Base-by-base conservation (phyloP, 371 early-diverging fungal genomes). In the Mortierella sp. region DNA sequence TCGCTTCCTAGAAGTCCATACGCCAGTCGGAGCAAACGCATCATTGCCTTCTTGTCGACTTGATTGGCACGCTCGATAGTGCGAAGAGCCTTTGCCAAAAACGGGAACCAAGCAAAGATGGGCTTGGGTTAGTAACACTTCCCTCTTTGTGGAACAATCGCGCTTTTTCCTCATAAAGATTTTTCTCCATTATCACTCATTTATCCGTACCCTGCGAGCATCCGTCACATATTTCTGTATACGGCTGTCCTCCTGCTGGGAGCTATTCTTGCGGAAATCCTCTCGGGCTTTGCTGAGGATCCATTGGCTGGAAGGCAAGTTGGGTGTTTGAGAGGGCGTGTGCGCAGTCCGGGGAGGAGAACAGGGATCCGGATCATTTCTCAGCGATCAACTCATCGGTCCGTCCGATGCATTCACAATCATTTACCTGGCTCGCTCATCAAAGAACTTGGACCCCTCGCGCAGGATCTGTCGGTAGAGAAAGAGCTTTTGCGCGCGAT, bases 61-160 rank as follows among this genome's bases (percentile, higher is more conserved):
- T 72, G 72, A 57, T 77, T 77, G 60, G 72, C 77, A 15, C 77
- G 77, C 19, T 77, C 77, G 11, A 77, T 64, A 12, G 59, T 44
- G 4, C 77, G 68, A 18, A 77, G 77, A 65, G 77, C 72, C 77
- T 77, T 37, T 5, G 43, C 15, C n/a, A 6, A 23, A 19, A 9
- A 3, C n/a, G n/a, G 25, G 30, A 51, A 16, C 26, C 16, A 19
- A 37, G 53, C 11, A 25, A 25, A 12, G 21, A 28, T 12, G 29
- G 21, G 37, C 37, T 37, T 37, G 37, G 16, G 50, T 50, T 16
- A 21, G 14, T 50, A 50, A 5, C 37, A 3, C 9, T 37, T 37
- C 37, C n/a, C n/a, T 37, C 9, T 9, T 37, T 37, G 37, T 37
- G 37, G 37, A 37, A 37, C 37, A 37, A 37, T 37, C 3, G 37